A percentile compares a stretch with the other conserved stretches of the same genome.
Evolutionary conservation across 208 protist species (phyloP).

Genomic region (Strigomonas galati): DNA sequence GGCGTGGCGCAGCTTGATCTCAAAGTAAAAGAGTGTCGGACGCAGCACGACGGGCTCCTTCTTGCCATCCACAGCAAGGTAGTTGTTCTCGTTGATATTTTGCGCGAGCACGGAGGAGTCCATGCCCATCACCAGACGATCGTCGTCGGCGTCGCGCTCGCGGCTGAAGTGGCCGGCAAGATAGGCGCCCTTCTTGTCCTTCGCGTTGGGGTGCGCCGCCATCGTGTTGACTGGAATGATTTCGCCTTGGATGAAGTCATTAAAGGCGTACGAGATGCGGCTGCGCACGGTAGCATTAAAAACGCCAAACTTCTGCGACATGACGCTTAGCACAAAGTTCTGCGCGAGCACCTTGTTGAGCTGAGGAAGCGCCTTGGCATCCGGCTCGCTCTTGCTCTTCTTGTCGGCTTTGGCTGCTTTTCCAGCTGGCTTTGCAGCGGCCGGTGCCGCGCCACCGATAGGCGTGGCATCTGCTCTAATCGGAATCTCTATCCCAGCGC

Average conservation of each 20-base stretch:
- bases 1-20: neutral
- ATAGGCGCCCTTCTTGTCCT: neutral
- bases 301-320: constrained; percentile 50
- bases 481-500: too few relatives aligned
- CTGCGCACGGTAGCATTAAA: constrained; percentile 75
- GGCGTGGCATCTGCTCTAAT: too few relatives aligned
- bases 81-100: neutral
- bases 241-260: constrained; percentile 66
- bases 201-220: neutral
- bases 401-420: too few relatives aligned
- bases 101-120: neutral
- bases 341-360: constrained; percentile 57
- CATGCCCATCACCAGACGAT: neutral
- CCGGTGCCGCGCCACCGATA: too few relatives aligned
- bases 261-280: constrained; percentile 46
- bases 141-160: constrained; percentile 26
- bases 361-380: constrained; percentile 16
- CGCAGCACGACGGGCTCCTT: neutral
- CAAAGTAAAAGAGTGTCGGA: neutral
- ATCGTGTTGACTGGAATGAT: constrained; percentile 50
- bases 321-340: constrained; percentile 65
- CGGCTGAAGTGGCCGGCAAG: constrained; percentile 32
- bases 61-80: neutral
- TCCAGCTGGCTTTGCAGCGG: too few relatives aligned
- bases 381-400: too few relatives aligned